Evolutionary conservation across 169 alveolate genomes (phyloP).

Genomic region (Cyclospora cayetanensis): DNA sequence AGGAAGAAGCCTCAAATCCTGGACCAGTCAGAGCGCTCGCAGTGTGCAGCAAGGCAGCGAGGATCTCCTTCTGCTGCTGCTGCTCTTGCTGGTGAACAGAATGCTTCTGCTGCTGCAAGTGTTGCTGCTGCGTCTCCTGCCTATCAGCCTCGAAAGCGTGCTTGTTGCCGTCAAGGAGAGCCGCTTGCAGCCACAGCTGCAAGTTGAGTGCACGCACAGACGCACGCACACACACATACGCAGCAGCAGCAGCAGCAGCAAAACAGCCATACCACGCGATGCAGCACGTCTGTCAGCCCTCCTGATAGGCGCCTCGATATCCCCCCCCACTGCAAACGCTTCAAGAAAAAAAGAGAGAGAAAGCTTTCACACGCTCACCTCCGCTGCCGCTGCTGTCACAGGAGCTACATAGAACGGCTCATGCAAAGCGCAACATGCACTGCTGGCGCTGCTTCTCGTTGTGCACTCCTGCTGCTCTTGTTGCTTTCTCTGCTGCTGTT

Average conservation of each 20-base stretch:
- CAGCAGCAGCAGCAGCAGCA: not conserved
- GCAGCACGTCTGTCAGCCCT: too few relatives aligned
- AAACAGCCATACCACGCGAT: too few relatives aligned
- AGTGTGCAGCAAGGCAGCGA: not conserved
- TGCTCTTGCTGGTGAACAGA: conserved; percentile 43
- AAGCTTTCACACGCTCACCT: not conserved
- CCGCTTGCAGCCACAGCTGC: conserved; percentile 42
- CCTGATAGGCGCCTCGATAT: too few relatives aligned
- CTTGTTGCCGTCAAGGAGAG: too few relatives aligned
- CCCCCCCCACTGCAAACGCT: conserved; percentile 6
- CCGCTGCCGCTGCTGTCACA: not conserved
- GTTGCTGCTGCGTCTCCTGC: conserved; percentile 21
- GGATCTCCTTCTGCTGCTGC: conserved; percentile 31
- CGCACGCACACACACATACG: not conserved
- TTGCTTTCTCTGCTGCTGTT: conserved; percentile 13
- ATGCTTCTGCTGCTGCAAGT: conserved; percentile 25
- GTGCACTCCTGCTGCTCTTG: conserved; percentile 17
- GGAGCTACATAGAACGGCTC: not conserved
- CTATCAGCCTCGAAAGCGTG: not conserved
- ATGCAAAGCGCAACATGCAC: not conserved
- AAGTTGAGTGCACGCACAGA: conserved; percentile 13
- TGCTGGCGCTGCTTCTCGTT: too few relatives aligned
- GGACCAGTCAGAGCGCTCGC: not conserved
- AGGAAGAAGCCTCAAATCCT: not conserved
- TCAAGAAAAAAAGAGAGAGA: not conserved